Conservation (phyloP, 1,284 basidiomycete species). For the Boletellus deceptivus region DNA sequence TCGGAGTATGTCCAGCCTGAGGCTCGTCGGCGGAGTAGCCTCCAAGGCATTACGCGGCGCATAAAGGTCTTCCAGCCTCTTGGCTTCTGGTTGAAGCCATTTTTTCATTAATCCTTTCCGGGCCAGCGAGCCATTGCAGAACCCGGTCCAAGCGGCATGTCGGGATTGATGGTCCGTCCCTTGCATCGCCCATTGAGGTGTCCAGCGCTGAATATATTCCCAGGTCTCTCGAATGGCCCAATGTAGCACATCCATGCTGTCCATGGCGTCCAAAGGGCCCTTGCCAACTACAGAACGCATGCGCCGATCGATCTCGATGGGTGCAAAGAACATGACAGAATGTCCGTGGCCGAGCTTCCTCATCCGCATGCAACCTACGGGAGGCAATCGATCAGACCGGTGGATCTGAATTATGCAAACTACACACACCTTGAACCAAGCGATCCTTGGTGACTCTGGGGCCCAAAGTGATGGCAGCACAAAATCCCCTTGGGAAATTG, state of each 20-base stretch:
- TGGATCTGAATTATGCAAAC: no score
- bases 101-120: slow-evolving; percentile 13
- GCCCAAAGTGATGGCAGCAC: slow-evolving; percentile 51
- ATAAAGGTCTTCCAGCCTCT: slow-evolving; percentile 34
- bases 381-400: no score
- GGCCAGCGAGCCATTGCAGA: slow-evolving; percentile 4
- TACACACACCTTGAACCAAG: slow-evolving; percentile 46
- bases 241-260: neutral
- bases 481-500: slow-evolving; percentile 41
- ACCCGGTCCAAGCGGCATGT: slow-evolving; percentile 28
- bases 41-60: neutral
- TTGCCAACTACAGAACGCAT: slow-evolving; percentile 34
- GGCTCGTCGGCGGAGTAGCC: slow-evolving; percentile 8
- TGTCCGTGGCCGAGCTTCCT: slow-evolving; percentile 47
- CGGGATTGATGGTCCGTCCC: slow-evolving; percentile 40
- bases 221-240: slow-evolving; percentile 1
- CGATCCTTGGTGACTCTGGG: slow-evolving; percentile 51
- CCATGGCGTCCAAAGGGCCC: slow-evolving; percentile 6
- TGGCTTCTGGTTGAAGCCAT: slow-evolving; percentile 40
- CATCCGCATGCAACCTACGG: slow-evolving; percentile 46
- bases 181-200: slow-evolving; percentile 46
- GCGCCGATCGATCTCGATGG: slow-evolving; percentile 40
- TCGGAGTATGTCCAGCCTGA: slow-evolving; percentile 22
- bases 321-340: slow-evolving; percentile 47
- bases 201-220: slow-evolving; percentile 32